A percentile compares a stretch with the other conserved stretches of the same genome.
Conservation (phyloP, 305 asterid genomes). For the Solanum hybrid region DNA sequence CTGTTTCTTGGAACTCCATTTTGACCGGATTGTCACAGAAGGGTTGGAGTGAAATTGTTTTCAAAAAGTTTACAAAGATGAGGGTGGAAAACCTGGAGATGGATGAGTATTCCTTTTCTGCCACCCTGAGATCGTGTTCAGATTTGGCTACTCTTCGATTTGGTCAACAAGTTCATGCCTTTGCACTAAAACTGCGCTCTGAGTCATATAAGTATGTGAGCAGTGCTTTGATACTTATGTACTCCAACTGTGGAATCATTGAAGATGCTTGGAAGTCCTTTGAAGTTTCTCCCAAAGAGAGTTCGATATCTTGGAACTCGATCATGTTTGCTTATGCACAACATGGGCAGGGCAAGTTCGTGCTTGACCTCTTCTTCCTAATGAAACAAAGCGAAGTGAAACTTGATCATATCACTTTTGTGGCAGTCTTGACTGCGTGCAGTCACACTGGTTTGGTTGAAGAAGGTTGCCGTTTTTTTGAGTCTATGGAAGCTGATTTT, state of each 20-base stretch:
- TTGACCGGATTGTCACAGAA: slow-evolving; percentile 70
- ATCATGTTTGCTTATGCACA: slow-evolving; percentile 79
- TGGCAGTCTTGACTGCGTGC: slow-evolving; percentile 80
- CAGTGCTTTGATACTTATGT: slow-evolving; percentile 63
- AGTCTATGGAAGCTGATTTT: slow-evolving; percentile 50
- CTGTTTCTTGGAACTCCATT: slow-evolving; percentile 65
- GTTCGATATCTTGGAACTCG: slow-evolving; percentile 79
- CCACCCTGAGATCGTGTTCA: slow-evolving; percentile 63
- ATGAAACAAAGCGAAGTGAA: slow-evolving; percentile 46
- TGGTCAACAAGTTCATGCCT: slow-evolving; percentile 58
- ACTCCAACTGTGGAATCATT: slow-evolving; percentile 74
- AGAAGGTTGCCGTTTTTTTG: slow-evolving; percentile 51
- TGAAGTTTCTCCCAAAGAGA: slow-evolving; percentile 39
- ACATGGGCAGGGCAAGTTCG: slow-evolving; percentile 68
- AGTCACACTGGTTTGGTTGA: slow-evolving; percentile 86
- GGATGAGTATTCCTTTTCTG: slow-evolving; percentile 60
- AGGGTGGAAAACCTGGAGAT: slow-evolving; percentile 29
- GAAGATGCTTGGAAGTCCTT: slow-evolving; percentile 65
- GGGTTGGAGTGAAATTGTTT: slow-evolving; percentile 51
- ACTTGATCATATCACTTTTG: slow-evolving; percentile 75
- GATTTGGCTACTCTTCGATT: slow-evolving; percentile 60
- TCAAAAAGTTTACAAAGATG: slow-evolving; percentile 53
- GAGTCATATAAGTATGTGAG: slow-evolving; percentile 48
- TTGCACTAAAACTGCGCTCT: slow-evolving; percentile 42
- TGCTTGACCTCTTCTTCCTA: slow-evolving; percentile 49